A percentile compares a stretch with the other conserved stretches of the same genome.
These are phyloP conservation scores for Kernera saxatilis DNA, from an alignment of 345 rosid genomes.

Conservation along the genomic window DNA sequence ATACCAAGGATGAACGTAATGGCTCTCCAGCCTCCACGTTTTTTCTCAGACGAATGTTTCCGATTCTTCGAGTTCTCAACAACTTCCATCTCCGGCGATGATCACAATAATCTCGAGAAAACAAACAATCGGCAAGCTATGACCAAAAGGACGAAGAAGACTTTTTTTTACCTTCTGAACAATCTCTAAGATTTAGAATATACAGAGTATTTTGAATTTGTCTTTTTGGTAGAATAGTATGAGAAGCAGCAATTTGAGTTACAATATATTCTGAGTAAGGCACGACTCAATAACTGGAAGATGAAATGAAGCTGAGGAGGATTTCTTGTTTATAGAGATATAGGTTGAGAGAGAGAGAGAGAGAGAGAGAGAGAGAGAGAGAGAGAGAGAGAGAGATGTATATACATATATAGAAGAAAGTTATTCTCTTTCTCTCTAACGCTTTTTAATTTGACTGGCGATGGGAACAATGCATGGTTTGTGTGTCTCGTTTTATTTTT, in stretches of 20 bases:
- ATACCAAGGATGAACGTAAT: conserved; percentile 67
- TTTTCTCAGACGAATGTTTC: conserved; percentile 17
- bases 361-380: not conserved
- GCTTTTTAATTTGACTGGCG: not conserved
- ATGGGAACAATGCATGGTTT: not conserved
- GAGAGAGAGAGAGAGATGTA: not conserved
- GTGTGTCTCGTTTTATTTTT: not conserved
- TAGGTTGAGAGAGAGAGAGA: not conserved
- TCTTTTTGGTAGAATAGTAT: not conserved
- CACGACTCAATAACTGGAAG: not conserved
- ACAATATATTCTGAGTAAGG: conserved; percentile 4
- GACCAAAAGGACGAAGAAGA: not conserved
- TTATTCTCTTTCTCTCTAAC: not conserved
- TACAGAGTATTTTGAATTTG: not conserved
- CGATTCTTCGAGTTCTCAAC: not conserved
- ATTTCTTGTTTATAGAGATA: conserved; percentile 6
- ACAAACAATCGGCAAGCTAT: not conserved
- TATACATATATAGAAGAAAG: too few relatives aligned
- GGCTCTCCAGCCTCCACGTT: conserved; percentile 82
- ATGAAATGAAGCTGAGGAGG: conserved; percentile 25
- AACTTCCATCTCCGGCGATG: conserved; percentile 14
- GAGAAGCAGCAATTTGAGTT: too few relatives aligned
- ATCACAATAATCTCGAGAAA: not conserved
- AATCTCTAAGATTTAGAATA: not conserved
- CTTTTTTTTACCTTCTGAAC: not conserved